Conservation (phyloP, 78 protist species). For the Monosiga brevicollis region DNA sequence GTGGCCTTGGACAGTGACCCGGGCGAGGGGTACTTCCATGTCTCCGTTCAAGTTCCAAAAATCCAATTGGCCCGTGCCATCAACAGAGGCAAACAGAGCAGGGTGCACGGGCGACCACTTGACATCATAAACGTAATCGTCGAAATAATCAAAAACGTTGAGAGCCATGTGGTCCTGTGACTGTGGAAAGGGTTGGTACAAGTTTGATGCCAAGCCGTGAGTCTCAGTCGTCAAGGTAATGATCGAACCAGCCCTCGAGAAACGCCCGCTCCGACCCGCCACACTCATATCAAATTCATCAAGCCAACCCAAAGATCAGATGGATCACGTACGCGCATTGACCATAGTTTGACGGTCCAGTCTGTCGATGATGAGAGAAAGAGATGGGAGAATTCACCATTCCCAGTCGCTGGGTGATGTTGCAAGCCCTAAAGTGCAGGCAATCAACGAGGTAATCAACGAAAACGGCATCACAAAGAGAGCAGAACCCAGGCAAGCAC, state of each 20-base stretch:
- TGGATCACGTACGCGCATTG: constrained; percentile 8
- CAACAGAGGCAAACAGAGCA: constrained; percentile 55
- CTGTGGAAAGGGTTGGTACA: too few species aligned
- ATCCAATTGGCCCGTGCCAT: constrained; percentile 47
- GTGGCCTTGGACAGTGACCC: too few species aligned
- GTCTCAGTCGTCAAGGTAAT: too few species aligned
- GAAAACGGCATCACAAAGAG: too few species aligned
- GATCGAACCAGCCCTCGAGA: too few species aligned
- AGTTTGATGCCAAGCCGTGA: too few species aligned
- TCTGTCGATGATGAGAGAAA: constrained; percentile 57
- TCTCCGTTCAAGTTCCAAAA: constrained; percentile 53
- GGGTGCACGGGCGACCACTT: constrained; percentile 78
- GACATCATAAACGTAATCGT: constrained; percentile 64
- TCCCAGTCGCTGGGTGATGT: constrained; percentile 27
- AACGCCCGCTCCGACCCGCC: too few species aligned
- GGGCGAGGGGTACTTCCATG: constrained; percentile 15
- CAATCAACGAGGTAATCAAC: too few species aligned
- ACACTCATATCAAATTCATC: too few species aligned
- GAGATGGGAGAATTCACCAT: constrained; percentile 40
- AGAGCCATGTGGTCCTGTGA: constrained; percentile 6
- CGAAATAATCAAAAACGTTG: constrained; percentile 49
- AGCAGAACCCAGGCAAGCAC: too few species aligned
- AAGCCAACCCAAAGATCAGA: too few species aligned
- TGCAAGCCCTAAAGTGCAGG: too few species aligned
- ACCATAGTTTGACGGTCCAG: constrained; percentile 70